Evolutionary conservation across 805 yeast species (phyloP).

Genomic region (Priceomyces medius): DNA sequence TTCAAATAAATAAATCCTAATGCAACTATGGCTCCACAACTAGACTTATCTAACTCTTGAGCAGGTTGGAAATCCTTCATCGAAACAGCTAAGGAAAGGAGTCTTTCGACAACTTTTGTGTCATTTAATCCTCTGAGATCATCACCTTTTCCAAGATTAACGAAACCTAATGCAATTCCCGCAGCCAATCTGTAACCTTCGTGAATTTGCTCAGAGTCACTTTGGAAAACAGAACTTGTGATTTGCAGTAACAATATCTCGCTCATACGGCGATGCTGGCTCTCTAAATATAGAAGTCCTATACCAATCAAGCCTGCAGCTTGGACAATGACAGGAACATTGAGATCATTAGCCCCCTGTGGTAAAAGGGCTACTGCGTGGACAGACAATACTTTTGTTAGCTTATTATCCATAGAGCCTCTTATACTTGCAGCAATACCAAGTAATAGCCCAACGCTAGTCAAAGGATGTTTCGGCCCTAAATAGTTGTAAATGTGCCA

Average conservation of each 20-base stretch:
- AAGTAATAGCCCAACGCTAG: slow-evolving; percentile 81
- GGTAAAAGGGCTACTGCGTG: slow-evolving; percentile 92
- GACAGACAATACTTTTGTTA: slow-evolving; percentile 88
- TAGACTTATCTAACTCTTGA: slow-evolving; percentile 58
- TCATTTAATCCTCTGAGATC: slow-evolving; percentile 59
- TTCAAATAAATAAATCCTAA: slow-evolving; percentile 70
- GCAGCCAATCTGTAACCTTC: slow-evolving; percentile 87
- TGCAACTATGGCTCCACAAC: slow-evolving; percentile 76
- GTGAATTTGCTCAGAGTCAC: slow-evolving; percentile 57
- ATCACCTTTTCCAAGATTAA: slow-evolving; percentile 76
- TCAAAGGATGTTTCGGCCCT: slow-evolving; percentile 81
- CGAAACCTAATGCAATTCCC: slow-evolving; percentile 83
- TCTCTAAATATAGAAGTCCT: slow-evolving; percentile 75
- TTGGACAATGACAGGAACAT: slow-evolving; percentile 80
- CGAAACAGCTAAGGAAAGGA: slow-evolving; percentile 57
- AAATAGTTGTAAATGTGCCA: slow-evolving; percentile 95
- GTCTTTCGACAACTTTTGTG: slow-evolving; percentile 58
- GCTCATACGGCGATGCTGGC: slow-evolving; percentile 84
- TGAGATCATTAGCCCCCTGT: slow-evolving; percentile 83
- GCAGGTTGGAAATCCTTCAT: slow-evolving; percentile 62
- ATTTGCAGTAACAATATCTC: slow-evolving; percentile 74
- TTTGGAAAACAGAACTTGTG: slow-evolving; percentile 49
- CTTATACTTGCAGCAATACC: slow-evolving; percentile 90
- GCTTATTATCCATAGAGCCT: slow-evolving; percentile 80
- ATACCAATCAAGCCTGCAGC: slow-evolving; percentile 90